Conservation (phyloP, 2,329 filamentous ascomycete species). For the Colletotrichum melonis region DNA sequence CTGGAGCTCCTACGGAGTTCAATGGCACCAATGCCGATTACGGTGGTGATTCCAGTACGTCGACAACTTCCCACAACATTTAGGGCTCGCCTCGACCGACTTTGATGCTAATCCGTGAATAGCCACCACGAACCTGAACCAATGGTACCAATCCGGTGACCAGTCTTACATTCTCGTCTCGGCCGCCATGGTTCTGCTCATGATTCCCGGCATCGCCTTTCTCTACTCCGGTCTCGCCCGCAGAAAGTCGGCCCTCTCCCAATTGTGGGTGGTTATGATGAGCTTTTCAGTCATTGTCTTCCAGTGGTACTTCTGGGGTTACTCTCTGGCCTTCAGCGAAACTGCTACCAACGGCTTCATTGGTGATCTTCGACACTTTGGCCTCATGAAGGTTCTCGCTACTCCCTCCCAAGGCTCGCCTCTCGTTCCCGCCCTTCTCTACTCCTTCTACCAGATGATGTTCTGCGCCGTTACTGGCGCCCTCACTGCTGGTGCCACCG, state of each 20-base stretch:
- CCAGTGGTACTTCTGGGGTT: slow-evolving; percentile 99
- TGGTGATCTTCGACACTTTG: slow-evolving; percentile 89
- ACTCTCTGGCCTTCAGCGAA: slow-evolving; percentile 90
- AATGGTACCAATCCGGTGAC: slow-evolving; percentile 94
- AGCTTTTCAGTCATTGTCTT: slow-evolving; percentile 92
- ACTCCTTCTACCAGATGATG: slow-evolving; percentile 96
- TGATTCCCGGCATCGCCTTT: slow-evolving; percentile 97
- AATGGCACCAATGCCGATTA: slow-evolving; percentile 72
- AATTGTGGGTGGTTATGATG: slow-evolving; percentile 98
- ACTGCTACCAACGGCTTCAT: slow-evolving; percentile 90
- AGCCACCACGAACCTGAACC: slow-evolving; percentile 91
- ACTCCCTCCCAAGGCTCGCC: slow-evolving; percentile 89
- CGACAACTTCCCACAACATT: neutral
- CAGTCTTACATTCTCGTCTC: slow-evolving; percentile 92
- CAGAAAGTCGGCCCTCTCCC: slow-evolving; percentile 94
- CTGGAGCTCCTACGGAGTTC: slow-evolving; percentile 68
- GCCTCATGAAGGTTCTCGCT: slow-evolving; percentile 85
- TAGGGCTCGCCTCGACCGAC: neutral
- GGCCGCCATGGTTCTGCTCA: slow-evolving; percentile 93
- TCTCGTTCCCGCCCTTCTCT: slow-evolving; percentile 88
- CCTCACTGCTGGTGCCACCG: slow-evolving; percentile 91
- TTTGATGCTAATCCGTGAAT: slow-evolving; percentile 33
- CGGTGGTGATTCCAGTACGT: slow-evolving; percentile 85
- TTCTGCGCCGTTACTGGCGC: slow-evolving; percentile 94
- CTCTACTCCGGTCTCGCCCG: slow-evolving; percentile 98